Conservation (phyloP, 129 eudicot genomes). For the Flaveria robusta region DNA sequence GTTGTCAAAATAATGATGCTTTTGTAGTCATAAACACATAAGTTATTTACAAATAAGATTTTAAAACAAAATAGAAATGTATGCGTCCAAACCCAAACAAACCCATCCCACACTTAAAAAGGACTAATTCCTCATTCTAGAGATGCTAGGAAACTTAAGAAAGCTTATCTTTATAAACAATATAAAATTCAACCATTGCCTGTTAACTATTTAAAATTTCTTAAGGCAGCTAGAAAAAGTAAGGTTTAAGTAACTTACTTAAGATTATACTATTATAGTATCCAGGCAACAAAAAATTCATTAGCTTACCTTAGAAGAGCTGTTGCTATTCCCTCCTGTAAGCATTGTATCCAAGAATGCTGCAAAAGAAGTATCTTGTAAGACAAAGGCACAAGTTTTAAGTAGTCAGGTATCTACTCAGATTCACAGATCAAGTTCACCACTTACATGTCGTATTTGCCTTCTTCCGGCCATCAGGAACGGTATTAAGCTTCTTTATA, state of each 20-base stretch:
- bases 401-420: neutral
- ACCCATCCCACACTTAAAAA: neutral
- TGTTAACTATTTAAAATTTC: neutral
- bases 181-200: neutral
- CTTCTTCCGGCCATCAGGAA: slow-evolving; percentile 56
- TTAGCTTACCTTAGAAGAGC: slow-evolving; percentile 52
- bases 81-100: neutral
- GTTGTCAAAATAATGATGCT: neutral
- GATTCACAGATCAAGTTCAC: slow-evolving; percentile 6
- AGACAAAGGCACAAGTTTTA: neutral
- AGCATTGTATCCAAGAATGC: slow-evolving; percentile 68
- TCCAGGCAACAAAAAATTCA: neutral
- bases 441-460: slow-evolving; percentile 63
- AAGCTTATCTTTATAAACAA: neutral
- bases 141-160: neutral
- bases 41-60: neutral
- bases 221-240: neutral
- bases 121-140: neutral
- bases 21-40: neutral
- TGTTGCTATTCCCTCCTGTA: slow-evolving; percentile 59
- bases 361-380: slow-evolving; percentile 41
- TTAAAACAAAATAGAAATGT: neutral
- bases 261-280: neutral
- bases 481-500: slow-evolving; percentile 69
- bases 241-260: neutral